Evolutionary conservation across 1,284 basidiomycete genomes (phyloP).

Genomic region (Puccinia coronata): DNA sequence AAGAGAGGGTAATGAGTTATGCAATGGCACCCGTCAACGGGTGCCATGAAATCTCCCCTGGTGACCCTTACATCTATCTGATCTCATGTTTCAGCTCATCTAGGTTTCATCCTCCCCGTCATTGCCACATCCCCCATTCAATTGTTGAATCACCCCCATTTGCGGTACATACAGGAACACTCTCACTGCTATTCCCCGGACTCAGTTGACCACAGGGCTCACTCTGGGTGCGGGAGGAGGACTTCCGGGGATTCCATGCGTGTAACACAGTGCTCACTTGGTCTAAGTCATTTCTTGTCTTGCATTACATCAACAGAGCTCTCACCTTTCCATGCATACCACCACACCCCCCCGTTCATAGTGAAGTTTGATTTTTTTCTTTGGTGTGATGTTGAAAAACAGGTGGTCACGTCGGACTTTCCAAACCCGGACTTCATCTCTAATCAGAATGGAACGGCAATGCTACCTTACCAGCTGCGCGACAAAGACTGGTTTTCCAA

Average conservation of each 20-base stretch:
- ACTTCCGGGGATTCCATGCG: constrained; percentile 19
- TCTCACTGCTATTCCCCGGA: background rate
- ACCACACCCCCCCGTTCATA: too few species aligned
- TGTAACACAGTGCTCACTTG: constrained; percentile 18
- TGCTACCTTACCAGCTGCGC: constrained; percentile 2
- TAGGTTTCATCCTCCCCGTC: too few species aligned
- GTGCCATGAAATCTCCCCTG: too few species aligned
- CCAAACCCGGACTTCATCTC: constrained; percentile 39
- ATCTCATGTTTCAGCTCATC: too few species aligned
- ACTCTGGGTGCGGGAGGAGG: constrained; percentile 37
- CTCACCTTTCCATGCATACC: too few species aligned
- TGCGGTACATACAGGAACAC: constrained; percentile 22
- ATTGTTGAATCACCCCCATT: too few species aligned
- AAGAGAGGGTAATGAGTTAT: too few species aligned
- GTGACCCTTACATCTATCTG: too few species aligned
- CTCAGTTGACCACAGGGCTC: constrained; percentile 18
- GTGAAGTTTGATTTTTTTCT: background rate
- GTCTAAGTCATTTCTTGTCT: background rate
- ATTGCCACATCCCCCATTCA: too few species aligned
- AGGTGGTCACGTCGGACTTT: constrained; percentile 45
- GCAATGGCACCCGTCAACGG: too few species aligned
- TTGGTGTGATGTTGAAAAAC: background rate
- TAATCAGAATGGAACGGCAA: constrained; percentile 33
- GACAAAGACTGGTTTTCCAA: constrained; percentile 24
- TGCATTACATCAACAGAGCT: background rate